Base-by-base conservation (phyloP, 768 basidiomycete genomes). In the Psilocybe tampanensis region DNA sequence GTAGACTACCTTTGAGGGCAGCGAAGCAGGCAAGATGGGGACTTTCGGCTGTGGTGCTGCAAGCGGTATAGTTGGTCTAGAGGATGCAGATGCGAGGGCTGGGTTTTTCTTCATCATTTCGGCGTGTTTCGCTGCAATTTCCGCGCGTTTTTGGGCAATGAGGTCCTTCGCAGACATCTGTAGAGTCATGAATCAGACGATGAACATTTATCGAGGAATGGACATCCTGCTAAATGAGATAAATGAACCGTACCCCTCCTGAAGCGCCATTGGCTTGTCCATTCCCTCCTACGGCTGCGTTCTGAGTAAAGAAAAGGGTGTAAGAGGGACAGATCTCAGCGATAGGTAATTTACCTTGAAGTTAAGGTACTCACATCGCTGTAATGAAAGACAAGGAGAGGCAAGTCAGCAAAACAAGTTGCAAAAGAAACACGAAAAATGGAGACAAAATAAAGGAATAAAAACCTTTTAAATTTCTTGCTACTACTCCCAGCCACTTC, bases 51-150 rank as follows among this genome's bases (percentile, higher is more conserved):
- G 68, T 1, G 80, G 75, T 0, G 77, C 77, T 44, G 78, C 75
- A 48, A 82, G 71, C 23, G 45, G 26, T 68, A 32, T 65, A 61
- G 22, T 52, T 55, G 18, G 57, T 39, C 13, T 54, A 34, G 53
- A 34, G n/a, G 34, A 11, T 55, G 64, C 22, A 50, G 61, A 60
- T 2, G 72, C 71, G 29, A 77, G 57, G 1, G 74, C 69, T 19
- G 70, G 70, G 44, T 55, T 61, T 39, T 59, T 66, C 56, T 71
- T 78, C 69, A 81, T 84, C 81, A 92, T 88, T 2, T 86, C 86
- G 2, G 93, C 93, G 21, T 92, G 79, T 70, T 93, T 94, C 15
- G 94, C 93, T 11, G 89, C 81, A 59, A 95, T 87, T 71, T 94
- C 90, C 6, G 92, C 90, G 36, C 87, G 81, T 72, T 91, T 92